These are phyloP conservation scores for Fusarium anguioides DNA, from an alignment of 2,329 filamentous ascomycete species.

Conservation along the genomic window DNA sequence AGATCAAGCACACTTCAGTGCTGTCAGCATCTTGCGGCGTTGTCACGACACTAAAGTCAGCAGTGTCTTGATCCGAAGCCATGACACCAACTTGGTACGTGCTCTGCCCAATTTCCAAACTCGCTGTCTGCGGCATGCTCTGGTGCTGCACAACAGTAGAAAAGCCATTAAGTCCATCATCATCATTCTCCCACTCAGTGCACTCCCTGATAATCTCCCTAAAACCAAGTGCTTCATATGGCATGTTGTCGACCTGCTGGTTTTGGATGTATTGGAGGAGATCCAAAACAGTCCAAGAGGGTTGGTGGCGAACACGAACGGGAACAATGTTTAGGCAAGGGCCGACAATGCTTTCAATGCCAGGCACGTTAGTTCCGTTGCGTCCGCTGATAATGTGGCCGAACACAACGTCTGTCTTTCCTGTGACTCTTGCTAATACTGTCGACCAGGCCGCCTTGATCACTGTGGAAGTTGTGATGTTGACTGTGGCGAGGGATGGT, in stretches of 20 bases:
- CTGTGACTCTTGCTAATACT: constrained; percentile 52
- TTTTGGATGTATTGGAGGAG: constrained; percentile 55
- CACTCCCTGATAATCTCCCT: constrained; percentile 40
- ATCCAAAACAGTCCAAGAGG: constrained; percentile 48
- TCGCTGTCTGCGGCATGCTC: constrained; percentile 32
- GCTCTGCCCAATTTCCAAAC: constrained; percentile 25
- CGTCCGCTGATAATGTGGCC: constrained; percentile 35
- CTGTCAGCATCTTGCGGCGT: constrained; percentile 23
- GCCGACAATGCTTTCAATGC: constrained; percentile 27
- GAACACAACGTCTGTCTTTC: constrained; percentile 44
- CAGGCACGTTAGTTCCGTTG: constrained; percentile 1
- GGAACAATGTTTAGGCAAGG: constrained; percentile 33
- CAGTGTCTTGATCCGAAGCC: constrained; percentile 32
- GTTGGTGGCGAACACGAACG: constrained; percentile 17
- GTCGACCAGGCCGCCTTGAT: constrained; percentile 60
- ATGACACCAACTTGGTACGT: constrained; percentile 35
- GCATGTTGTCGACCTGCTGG: constrained; percentile 51
- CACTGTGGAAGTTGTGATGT: constrained; percentile 51
- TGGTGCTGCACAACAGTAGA: constrained; percentile 44
- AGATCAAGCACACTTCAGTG: constrained; percentile 38
- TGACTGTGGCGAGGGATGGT: constrained; percentile 23
- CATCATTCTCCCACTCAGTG: constrained; percentile 34
- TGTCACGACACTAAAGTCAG: constrained; percentile 41
- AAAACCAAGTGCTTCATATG: constrained; percentile 42
- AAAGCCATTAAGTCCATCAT: constrained; percentile 30